Conservation (phyloP, 495 filamentous ascomycete genomes). For the Hypoxylon cercidicola region DNA sequence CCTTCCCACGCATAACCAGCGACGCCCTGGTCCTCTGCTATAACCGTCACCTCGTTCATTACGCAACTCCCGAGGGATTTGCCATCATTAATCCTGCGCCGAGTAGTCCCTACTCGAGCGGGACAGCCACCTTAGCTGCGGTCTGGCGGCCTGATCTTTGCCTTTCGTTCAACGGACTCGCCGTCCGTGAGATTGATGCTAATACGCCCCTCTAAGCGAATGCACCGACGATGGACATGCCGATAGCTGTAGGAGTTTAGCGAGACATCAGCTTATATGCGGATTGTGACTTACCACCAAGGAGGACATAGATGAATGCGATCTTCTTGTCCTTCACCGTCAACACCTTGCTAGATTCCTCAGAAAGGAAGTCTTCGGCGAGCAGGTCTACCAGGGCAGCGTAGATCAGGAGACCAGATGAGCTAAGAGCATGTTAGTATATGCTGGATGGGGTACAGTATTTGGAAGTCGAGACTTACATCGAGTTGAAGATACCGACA, state of each 20-base stretch:
- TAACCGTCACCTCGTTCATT: slow-evolving; percentile 20
- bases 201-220: slow-evolving; percentile 49
- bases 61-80: slow-evolving; percentile 6
- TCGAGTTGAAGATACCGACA: slow-evolving; percentile 76
- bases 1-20: slow-evolving; percentile 12
- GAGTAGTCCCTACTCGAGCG: slow-evolving; percentile 17
- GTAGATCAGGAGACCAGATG: slow-evolving; percentile 69
- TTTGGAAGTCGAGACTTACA: slow-evolving; percentile 51
- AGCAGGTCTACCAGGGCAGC: slow-evolving; percentile 70
- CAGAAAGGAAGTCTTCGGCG: slow-evolving; percentile 71
- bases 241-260: slow-evolving; percentile 44
- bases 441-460: background rate
- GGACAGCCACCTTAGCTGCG: slow-evolving; percentile 1
- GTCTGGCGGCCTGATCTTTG: slow-evolving; percentile 21
- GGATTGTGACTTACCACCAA: slow-evolving; percentile 50
- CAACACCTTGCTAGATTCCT: slow-evolving; percentile 57
- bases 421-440: slow-evolving; percentile 44
- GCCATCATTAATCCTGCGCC: background rate
- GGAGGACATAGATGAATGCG: slow-evolving; percentile 55
- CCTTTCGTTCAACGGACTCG: slow-evolving; percentile 9
- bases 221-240: slow-evolving; percentile 74
- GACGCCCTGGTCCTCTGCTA: slow-evolving; percentile 14
- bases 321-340: slow-evolving; percentile 57
- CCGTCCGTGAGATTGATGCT: slow-evolving; percentile 7
- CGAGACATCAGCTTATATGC: background rate